These are phyloP conservation scores for Elaeis oleifera DNA, from an alignment of 202 grass and related monocot genomes.

Conservation along the genomic window DNA sequence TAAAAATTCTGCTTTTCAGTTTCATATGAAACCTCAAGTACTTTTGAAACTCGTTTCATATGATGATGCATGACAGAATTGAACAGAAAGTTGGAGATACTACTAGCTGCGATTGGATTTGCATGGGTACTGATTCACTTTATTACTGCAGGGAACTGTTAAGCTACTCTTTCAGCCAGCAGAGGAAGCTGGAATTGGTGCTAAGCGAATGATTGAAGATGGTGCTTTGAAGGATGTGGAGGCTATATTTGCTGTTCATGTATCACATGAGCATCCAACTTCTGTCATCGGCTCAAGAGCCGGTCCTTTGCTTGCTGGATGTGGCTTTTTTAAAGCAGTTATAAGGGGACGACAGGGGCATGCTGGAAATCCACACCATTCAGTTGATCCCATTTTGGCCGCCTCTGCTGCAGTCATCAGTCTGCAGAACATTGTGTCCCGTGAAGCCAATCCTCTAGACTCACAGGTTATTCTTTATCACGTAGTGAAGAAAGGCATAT, in stretches of 20 bases:
- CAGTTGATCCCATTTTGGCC: conserved; percentile 44
- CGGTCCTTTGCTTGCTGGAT: conserved; percentile 71
- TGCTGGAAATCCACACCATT: background rate
- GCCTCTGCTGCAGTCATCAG: conserved; percentile 59
- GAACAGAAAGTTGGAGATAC: background rate
- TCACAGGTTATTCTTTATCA: conserved; percentile 32
- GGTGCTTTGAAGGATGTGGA: conserved; percentile 79
- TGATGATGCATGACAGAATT: background rate
- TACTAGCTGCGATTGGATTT: background rate
- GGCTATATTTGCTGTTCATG: conserved; percentile 95
- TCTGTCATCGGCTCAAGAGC: conserved; percentile 64
- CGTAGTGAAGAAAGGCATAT: too few relatives aligned
- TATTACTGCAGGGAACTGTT: conserved; percentile 63
- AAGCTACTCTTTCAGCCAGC: conserved; percentile 92
- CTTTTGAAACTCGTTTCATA: too few relatives aligned
- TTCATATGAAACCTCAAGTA: too few relatives aligned
- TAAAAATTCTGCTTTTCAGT: too few relatives aligned
- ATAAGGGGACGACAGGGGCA: conserved; percentile 23
- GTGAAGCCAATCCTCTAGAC: conserved; percentile 78
- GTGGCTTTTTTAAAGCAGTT: conserved; percentile 75
- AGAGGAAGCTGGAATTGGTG: conserved; percentile 76
- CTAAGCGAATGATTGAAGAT: conserved; percentile 90
- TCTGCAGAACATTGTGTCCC: conserved; percentile 77
- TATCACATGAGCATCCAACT: conserved; percentile 54
- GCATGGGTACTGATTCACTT: background rate